A percentile compares a stretch with the other conserved stretches of the same genome.
These are phyloP conservation scores for Paracorniculantispora psalliotae DNA, from an alignment of 2,329 filamentous ascomycete species.

Conservation along the genomic window DNA sequence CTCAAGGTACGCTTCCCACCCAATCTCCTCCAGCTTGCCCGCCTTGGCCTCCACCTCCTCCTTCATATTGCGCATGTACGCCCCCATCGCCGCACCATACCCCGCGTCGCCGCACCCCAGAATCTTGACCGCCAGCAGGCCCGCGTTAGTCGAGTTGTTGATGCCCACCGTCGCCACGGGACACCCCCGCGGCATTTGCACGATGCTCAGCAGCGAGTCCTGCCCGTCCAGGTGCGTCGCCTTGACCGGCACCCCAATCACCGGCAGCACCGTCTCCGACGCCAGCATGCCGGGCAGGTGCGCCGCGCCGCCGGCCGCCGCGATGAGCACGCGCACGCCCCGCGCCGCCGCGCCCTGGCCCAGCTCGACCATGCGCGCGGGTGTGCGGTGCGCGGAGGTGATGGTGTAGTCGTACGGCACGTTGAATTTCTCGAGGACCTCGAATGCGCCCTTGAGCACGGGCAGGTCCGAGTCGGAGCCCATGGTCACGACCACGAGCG, in stretches of 20 bases:
- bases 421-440: slow-evolving; percentile 62
- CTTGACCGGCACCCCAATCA: slow-evolving; percentile 74
- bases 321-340: slow-evolving; percentile 70
- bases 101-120: slow-evolving; percentile 48
- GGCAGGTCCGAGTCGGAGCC: slow-evolving; percentile 74
- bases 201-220: slow-evolving; percentile 67
- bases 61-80: slow-evolving; percentile 59
- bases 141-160: slow-evolving; percentile 76
- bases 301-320: slow-evolving; percentile 69
- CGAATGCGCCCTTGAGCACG: slow-evolving; percentile 60
- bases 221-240: slow-evolving; percentile 67
- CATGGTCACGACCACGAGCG: slow-evolving; percentile 74
- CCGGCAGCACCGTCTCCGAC: slow-evolving; percentile 64
- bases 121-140: slow-evolving; percentile 64
- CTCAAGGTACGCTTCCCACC: slow-evolving; percentile 51
- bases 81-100: slow-evolving; percentile 53
- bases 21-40: slow-evolving; percentile 47
- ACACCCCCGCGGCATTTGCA: slow-evolving; percentile 71
- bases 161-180: slow-evolving; percentile 74
- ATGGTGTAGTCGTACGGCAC: slow-evolving; percentile 71
- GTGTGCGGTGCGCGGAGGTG: slow-evolving; percentile 75
- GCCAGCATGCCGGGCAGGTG: slow-evolving; percentile 72
- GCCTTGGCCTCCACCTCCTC: slow-evolving; percentile 62
- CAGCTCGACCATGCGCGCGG: slow-evolving; percentile 63
- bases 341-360: slow-evolving; percentile 57